These are phyloP conservation scores for Suhomyces choctaworum DNA, from an alignment of 1,139 yeast species.

Conservation along the genomic window DNA sequence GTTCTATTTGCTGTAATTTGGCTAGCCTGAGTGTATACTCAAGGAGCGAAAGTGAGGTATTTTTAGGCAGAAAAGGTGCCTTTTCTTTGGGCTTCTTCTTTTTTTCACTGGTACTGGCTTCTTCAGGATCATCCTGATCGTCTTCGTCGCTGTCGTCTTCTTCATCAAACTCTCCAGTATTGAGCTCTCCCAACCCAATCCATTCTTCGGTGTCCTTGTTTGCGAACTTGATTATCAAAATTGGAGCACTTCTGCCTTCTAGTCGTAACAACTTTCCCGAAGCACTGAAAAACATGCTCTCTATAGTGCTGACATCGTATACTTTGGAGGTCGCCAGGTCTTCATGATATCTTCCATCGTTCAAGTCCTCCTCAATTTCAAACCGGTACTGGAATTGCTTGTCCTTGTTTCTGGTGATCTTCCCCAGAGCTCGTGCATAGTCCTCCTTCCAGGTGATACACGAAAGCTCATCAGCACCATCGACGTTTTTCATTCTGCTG, in stretches of 20 bases:
- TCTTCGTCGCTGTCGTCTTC: constrained; percentile 26
- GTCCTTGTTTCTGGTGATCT: constrained; percentile 25
- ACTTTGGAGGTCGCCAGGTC: constrained; percentile 35
- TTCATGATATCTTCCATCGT: constrained; percentile 75
- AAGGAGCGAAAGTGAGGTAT: constrained; percentile 52
- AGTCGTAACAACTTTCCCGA: constrained; percentile 67
- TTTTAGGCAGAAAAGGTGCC: constrained; percentile 11
- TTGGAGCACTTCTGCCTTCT: constrained; percentile 68
- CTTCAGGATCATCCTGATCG: constrained; percentile 20
- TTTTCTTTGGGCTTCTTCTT: constrained; percentile 18
- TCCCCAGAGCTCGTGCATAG: constrained; percentile 55
- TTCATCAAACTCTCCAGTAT: constrained; percentile 31
- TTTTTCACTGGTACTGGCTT: constrained; percentile 25
- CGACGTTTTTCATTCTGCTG: constrained; percentile 41
- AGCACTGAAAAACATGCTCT: constrained; percentile 67
- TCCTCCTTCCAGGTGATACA: constrained; percentile 76
- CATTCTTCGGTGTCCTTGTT: constrained; percentile 41
- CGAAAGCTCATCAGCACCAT: constrained; percentile 29
- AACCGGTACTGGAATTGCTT: constrained; percentile 45
- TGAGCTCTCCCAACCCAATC: constrained; percentile 56
- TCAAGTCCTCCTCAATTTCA: constrained; percentile 56
- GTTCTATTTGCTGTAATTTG: constrained; percentile 65
- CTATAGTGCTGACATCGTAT: constrained; percentile 45
- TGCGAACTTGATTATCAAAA: constrained; percentile 55
- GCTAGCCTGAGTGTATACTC: constrained; percentile 66